A percentile compares a stretch with the other conserved stretches of the same genome.
phyloP scores from a whole-genome alignment of 1,139 yeast species.

The Suzukiozyma palmioleophila region DNA sequence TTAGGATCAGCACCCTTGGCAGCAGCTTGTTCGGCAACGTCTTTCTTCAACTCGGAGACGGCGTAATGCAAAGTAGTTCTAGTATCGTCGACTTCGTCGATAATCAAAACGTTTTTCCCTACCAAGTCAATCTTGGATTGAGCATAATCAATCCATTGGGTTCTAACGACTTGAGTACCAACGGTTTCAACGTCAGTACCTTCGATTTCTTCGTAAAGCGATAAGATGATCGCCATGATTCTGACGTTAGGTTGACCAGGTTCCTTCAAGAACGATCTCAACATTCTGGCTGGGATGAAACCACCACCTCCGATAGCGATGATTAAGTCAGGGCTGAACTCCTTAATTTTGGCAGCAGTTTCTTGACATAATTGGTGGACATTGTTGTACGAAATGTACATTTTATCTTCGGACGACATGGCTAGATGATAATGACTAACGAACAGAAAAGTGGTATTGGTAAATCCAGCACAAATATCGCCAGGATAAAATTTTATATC shows the following conservation, averaged over 20 bases:
- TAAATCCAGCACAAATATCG: too few species aligned
- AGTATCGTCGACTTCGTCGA: conserved; percentile 94
- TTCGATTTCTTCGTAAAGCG: conserved; percentile 80
- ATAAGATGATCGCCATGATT: conserved; percentile 89
- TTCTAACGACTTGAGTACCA: conserved; percentile 85
- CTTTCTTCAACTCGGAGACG: conserved; percentile 79
- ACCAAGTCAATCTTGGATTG: conserved; percentile 61
- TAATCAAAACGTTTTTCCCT: conserved; percentile 78
- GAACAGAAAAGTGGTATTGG: neutral
- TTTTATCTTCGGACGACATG: conserved; percentile 46
- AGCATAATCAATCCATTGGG: conserved; percentile 92
- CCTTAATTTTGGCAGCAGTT: conserved; percentile 67
- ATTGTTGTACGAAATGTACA: conserved; percentile 87
- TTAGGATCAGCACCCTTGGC: conserved; percentile 46
- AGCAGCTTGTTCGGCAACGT: conserved; percentile 56
- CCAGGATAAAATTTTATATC: too few species aligned
- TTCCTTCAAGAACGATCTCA: conserved; percentile 83
- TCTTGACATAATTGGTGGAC: conserved; percentile 91
- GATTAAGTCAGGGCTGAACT: conserved; percentile 77
- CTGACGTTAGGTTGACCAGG: conserved; percentile 86
- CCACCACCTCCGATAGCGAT: conserved; percentile 96
- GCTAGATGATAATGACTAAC: conserved; percentile 1
- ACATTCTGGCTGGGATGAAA: conserved; percentile 91
- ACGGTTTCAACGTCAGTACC: conserved; percentile 58
- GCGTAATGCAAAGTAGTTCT: conserved; percentile 94